phyloP scores from a whole-genome alignment of 306 rosid species.

The Cucurbita pepo region DNA sequence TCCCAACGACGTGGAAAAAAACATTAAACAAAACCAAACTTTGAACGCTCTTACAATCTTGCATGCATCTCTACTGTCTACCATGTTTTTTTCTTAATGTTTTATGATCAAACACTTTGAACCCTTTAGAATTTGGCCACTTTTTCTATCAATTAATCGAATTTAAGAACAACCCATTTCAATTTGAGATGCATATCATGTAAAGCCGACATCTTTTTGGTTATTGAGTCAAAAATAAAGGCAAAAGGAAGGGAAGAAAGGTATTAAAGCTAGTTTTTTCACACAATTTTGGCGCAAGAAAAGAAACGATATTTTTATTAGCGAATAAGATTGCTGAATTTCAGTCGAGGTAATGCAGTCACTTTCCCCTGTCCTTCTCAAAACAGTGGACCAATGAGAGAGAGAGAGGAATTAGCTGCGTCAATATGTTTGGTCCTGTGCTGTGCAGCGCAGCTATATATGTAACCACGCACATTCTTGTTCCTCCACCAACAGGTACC shows the following conservation, averaged over 20 bases:
- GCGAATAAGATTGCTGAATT: not conserved
- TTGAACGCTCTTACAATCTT: not conserved
- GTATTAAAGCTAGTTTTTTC: not conserved
- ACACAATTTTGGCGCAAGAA: too few relatives aligned
- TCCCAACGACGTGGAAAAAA: not conserved
- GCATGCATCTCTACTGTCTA: constrained; percentile 3
- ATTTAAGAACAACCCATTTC: not conserved
- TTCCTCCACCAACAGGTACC: constrained; percentile 15
- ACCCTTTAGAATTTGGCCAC: too few relatives aligned
- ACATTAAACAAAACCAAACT: not conserved
- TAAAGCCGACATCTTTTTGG: not conserved
- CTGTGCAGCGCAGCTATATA: constrained; percentile 22
- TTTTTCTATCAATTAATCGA: too few relatives aligned
- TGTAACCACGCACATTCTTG: constrained; percentile 5
- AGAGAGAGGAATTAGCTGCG: constrained; percentile 8
- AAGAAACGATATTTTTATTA: not conserved
- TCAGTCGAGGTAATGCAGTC: constrained; percentile 3
- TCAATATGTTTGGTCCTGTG: constrained; percentile 7
- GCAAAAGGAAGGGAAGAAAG: not conserved
- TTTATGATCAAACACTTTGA: too few relatives aligned
- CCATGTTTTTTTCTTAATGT: not conserved
- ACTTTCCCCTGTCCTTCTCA: constrained; percentile 21
- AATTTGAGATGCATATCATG: not conserved
- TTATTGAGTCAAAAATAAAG: not conserved
- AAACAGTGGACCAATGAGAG: not conserved